Conservation (phyloP, 2,329 filamentous ascomycete genomes). For the Fonsecaea pedrosoi region DNA sequence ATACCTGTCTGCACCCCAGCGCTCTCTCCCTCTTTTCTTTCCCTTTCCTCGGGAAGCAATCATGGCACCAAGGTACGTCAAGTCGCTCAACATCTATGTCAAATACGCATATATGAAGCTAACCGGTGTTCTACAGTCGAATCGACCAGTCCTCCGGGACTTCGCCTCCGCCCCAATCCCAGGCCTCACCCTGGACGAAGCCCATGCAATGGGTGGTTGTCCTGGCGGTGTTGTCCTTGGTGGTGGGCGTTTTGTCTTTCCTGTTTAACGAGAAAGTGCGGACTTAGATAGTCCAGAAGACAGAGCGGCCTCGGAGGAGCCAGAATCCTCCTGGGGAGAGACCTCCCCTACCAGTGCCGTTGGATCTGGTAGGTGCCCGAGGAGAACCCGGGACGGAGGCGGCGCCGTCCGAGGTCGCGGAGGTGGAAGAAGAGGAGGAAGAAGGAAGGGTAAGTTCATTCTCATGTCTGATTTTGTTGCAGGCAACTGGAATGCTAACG, state of each 20-base stretch:
- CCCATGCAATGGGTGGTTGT: slow-evolving; percentile 1
- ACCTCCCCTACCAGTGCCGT: neutral
- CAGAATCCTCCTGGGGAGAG: neutral
- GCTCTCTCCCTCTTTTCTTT: neutral
- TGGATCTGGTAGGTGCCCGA: neutral
- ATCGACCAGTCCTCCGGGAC: neutral
- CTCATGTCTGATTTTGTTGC: neutral
- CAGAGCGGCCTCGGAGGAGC: neutral
- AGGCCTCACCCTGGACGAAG: neutral
- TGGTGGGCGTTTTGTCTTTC: neutral
- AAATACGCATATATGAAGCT: neutral
- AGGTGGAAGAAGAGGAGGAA: neutral
- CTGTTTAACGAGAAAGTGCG: neutral
- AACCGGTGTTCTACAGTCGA: neutral
- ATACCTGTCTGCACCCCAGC: neutral
- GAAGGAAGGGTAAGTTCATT: neutral
- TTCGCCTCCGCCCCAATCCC: neutral
- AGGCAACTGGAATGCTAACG: neutral
- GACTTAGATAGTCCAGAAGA: neutral
- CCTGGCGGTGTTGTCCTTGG: neutral
- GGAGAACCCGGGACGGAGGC: neutral
- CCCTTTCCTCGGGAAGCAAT: neutral
- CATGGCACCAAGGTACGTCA: neutral
- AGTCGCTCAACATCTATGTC: neutral
- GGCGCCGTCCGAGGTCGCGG: neutral